Evolutionary conservation across 2,329 filamentous ascomycete species (phyloP), one percentile per base, ranked within the genome.

Genomic region (Stagonosporopsis rhizophila): DNA sequence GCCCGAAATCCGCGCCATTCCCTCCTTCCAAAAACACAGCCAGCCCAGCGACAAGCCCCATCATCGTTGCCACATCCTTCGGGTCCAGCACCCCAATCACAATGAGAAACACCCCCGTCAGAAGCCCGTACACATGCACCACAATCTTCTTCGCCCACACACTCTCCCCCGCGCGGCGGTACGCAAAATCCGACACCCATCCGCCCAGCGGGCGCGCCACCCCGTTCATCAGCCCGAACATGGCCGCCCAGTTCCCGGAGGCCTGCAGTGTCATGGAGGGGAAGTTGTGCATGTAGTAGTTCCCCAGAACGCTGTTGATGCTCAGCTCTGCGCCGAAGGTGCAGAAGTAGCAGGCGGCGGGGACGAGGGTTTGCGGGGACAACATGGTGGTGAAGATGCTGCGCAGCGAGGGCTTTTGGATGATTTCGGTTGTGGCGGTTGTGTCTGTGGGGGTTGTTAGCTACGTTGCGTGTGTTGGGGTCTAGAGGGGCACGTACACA

Each of bases 1-100:
- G 82, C 0, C 90, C 86, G 75, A 94, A 96, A 77, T 90, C 92
- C 23, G 90, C 87, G 0, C 92, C 92, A 72, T 96, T 96, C 35
- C 86, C 87, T 1, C 89, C 90, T 73, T 95, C 91, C 37, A 92
- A 78, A 79, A 96, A 96, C 71, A 96, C 81, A 0, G 89, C 90
- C 77, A 92, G 82, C 4, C 88, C 84, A 2, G 87, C 87, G 1
- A 95, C 78, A 6, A 96, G 85, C 0, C 89, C 90, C 57, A 94
- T 87, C 81, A 95, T 87, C 2, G 85, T 86, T 4, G 81, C 75
- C 48, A 87, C 74, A 25, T 80, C 69, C 20, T 85, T 82, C 0
- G 89, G 82, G 71, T 94, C 78, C 0, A 81, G 70, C 2, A 85
- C 65, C 2, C 87, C 87, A 60, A 88, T 86, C 9, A 81, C 79